Evolutionary conservation across 805 yeast species (phyloP), one percentile per base, ranked within the genome.

Genomic region (Candida quercuum): DNA sequence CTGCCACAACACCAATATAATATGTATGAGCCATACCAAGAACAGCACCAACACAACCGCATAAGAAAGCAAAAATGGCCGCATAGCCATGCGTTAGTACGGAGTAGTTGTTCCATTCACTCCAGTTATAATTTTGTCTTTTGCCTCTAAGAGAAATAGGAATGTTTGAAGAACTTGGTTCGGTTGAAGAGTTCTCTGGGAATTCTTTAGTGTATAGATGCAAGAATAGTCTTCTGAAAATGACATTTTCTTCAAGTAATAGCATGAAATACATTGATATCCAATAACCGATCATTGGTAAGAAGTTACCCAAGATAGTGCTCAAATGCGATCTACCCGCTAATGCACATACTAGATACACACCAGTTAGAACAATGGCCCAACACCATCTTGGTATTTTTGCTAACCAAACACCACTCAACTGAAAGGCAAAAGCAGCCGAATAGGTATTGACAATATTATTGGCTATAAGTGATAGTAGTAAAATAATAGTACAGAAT

Each of bases 231-330:
- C 59, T 69, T 54, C 96, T 71, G 64, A 86, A 86, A 14, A 86
- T 67, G 4, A 70, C 39, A 52, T 85, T 85, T 56, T 86, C 96
- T 46, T 83, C 86, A 3, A 85, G 41, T 24, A 86, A 60, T 32
- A 86, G 56, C n/a, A 75, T 72, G 49, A 81, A 75, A 57, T 86
- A 87, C 63, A 86, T 84, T 40, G 89, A 76, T 39, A 85, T 75
- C 96, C 96, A 86, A 61, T 86, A 86, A 2, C 95, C 95, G 41
- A 86, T 74, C 95, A 86, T 86, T 9, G 96, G 95, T 51, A 86
- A 64, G 60, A 86, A 86, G 52, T 86, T 86, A 10, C 86, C 78
- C 47, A 86, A 64, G 42, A 87, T 85, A 3, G 76, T 68, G 39
- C 86, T 68, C 55, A 87, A 82, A 48, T 80, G 78, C 54, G 81